These are phyloP conservation scores for Anthracocystis panici-leucophaei DNA, from an alignment of 1,284 basidiomycete genomes.

Conservation along the genomic window DNA sequence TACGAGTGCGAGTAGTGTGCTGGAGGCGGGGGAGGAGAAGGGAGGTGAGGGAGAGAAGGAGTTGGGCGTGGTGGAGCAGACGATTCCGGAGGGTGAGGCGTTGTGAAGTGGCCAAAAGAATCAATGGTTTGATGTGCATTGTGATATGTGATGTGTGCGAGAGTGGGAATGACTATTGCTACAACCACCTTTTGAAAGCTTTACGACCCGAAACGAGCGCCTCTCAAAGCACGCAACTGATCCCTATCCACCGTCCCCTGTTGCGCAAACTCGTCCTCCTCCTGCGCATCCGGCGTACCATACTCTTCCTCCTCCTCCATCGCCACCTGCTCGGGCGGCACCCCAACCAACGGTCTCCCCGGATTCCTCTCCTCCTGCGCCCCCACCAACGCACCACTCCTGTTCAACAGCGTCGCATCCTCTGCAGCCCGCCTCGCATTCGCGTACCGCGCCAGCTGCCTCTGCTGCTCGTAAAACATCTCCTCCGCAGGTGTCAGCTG, in stretches of 20 bases:
- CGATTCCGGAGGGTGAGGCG: conserved; percentile 34
- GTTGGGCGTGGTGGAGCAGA: conserved; percentile 13
- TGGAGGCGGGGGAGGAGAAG: background rate
- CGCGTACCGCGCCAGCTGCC: conserved; percentile 24
- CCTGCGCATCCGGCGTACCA: conserved; percentile 28
- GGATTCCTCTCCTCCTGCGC: conserved; percentile 40
- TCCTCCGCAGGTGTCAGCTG: conserved; percentile 32
- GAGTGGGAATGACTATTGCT: too few relatives aligned
- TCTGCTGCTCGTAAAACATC: conserved; percentile 46
- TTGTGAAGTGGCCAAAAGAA: background rate
- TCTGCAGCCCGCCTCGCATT: conserved; percentile 35
- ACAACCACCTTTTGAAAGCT: too few relatives aligned
- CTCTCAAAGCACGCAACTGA: conserved; percentile 14
- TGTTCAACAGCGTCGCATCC: conserved; percentile 22
- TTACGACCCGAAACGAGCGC: conserved; percentile 12
- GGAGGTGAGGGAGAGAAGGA: background rate
- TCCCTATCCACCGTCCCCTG: conserved; percentile 5
- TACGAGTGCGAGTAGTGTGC: conserved; percentile 15
- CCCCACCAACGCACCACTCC: conserved; percentile 8
- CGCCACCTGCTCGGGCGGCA: background rate
- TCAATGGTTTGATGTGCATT: too few relatives aligned
- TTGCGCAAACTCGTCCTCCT: background rate
- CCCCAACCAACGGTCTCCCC: conserved; percentile 23
- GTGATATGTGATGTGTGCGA: too few relatives aligned
- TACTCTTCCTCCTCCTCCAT: conserved; percentile 14